phyloP scores from a whole-genome alignment of 2,329 filamentous ascomycete species.

The Fusarium concolor region DNA sequence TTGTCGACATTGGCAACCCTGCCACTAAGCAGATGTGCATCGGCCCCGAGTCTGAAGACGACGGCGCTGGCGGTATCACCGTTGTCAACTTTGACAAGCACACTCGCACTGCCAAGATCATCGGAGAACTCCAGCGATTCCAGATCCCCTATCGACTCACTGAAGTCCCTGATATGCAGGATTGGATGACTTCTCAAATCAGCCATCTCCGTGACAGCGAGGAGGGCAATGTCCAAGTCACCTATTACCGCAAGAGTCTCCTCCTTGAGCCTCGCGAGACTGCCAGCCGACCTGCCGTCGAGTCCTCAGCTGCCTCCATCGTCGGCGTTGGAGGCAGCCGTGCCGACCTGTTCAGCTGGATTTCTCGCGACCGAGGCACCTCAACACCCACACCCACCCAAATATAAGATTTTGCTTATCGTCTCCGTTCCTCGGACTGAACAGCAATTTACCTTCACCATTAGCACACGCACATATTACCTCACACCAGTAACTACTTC shows the following conservation, averaged over 20 bases:
- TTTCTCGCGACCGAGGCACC: slow-evolving; percentile 59
- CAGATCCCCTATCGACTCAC: slow-evolving; percentile 90
- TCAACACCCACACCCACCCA: slow-evolving; percentile 47
- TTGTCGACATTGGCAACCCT: slow-evolving; percentile 94
- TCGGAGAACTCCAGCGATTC: slow-evolving; percentile 94
- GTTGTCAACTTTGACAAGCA: slow-evolving; percentile 99
- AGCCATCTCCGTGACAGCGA: slow-evolving; percentile 75
- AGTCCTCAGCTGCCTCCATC: slow-evolving; percentile 49
- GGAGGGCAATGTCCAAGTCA: slow-evolving; percentile 68
- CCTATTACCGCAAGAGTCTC: slow-evolving; percentile 83
- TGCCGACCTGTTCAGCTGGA: slow-evolving; percentile 63
- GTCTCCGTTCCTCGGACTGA: background rate
- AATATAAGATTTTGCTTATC: slow-evolving; percentile 32
- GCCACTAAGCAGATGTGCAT: slow-evolving; percentile 78
- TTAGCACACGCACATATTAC: slow-evolving; percentile 47
- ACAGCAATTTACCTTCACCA: slow-evolving; percentile 30
- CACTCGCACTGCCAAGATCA: slow-evolving; percentile 92
- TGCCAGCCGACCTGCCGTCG: slow-evolving; percentile 49
- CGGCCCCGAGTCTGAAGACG: slow-evolving; percentile 64
- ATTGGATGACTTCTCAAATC: slow-evolving; percentile 90
- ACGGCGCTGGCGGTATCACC: slow-evolving; percentile 73
- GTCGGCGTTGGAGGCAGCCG: slow-evolving; percentile 48
- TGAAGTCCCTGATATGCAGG: slow-evolving; percentile 88
- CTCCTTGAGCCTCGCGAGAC: slow-evolving; percentile 81
- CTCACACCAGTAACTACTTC: slow-evolving; percentile 48